phyloP scores from a whole-genome alignment of 441 rosid species.

The Pelargonium australe region DNA sequence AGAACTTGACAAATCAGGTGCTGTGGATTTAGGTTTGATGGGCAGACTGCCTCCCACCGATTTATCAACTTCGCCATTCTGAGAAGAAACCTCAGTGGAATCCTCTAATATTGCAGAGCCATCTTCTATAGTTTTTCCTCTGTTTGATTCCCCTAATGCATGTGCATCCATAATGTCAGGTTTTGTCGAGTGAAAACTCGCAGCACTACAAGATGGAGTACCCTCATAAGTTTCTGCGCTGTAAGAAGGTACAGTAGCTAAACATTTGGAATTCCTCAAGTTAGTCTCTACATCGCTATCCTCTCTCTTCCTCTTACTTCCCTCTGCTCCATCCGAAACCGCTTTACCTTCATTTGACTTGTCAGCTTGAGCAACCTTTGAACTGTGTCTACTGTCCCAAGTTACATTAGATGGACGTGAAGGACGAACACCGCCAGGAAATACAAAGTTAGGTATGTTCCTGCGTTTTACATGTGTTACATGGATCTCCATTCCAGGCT shows the following conservation, averaged over 20 bases:
- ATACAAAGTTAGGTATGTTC: constrained; percentile 70
- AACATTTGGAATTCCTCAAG: constrained; percentile 25
- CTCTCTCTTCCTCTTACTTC: constrained; percentile 55
- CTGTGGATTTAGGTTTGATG: constrained; percentile 23
- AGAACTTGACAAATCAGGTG: constrained; percentile 31
- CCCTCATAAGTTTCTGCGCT: constrained; percentile 40
- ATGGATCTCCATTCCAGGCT: constrained; percentile 76
- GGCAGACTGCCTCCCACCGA: constrained; percentile 17
- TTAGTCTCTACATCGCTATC: constrained; percentile 38
- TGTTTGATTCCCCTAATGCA: constrained; percentile 24
- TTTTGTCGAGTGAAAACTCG: constrained; percentile 32
- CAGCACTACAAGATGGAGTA: constrained; percentile 37
- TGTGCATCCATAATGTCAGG: constrained; percentile 24
- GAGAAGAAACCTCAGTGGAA: constrained; percentile 21
- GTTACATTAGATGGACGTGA: constrained; percentile 56
- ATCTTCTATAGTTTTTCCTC: constrained; percentile 23
- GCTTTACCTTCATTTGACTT: constrained; percentile 41
- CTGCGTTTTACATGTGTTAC: constrained; percentile 67
- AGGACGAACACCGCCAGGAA: constrained; percentile 79
- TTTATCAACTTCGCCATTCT: constrained; percentile 27
- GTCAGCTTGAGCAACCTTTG: constrained; percentile 22
- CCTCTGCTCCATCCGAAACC: constrained; percentile 48
- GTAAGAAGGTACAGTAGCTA: constrained; percentile 27
- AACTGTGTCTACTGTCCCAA: constrained; percentile 58
- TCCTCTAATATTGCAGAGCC: constrained; percentile 16